Percentiles rank a stretch among this genome's conserved stretches.
Evolutionary conservation across 2,329 filamentous ascomycete genomes (phyloP).

Genomic region (Ceratocystis lukuohia): DNA sequence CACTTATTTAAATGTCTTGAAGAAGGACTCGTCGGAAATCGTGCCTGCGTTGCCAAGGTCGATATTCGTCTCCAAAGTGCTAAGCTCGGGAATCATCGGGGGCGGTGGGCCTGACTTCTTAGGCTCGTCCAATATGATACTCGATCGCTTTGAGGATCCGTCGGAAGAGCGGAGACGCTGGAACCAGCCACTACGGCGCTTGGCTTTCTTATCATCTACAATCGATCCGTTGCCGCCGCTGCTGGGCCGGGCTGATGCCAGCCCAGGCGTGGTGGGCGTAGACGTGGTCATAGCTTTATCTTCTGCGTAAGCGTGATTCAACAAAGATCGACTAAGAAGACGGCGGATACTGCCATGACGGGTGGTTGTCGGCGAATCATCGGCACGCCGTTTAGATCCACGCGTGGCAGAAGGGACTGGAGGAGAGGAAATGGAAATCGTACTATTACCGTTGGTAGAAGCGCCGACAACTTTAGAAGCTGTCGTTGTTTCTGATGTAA

Average conservation of each 20-base stretch:
- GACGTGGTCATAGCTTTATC: slow-evolving; percentile 29
- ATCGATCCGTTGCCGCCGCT: slow-evolving; percentile 39
- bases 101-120: slow-evolving; percentile 39
- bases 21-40: slow-evolving; percentile 38
- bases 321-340: slow-evolving; percentile 41
- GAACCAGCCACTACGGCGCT: slow-evolving; percentile 47
- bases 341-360: slow-evolving; percentile 44
- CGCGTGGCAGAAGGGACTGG: slow-evolving; percentile 16
- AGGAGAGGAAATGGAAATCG: slow-evolving; percentile 23
- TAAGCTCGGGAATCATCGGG: slow-evolving; percentile 48
- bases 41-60: slow-evolving; percentile 33
- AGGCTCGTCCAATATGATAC: slow-evolving; percentile 29
- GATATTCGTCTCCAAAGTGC: slow-evolving; percentile 37
- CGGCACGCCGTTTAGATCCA: slow-evolving; percentile 35
- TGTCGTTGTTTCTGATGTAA: slow-evolving; percentile 16
- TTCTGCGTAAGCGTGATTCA: slow-evolving; percentile 42
- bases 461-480: slow-evolving; percentile 12
- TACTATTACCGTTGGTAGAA: slow-evolving; percentile 30
- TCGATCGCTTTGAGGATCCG: slow-evolving; percentile 31
- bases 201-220: slow-evolving; percentile 40
- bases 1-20: slow-evolving; percentile 44
- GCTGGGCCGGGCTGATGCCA: slow-evolving; percentile 30
- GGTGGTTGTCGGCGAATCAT: slow-evolving; percentile 37
- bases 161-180: slow-evolving; percentile 34
- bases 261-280: background rate